Conservation (phyloP, 441 rosid species). For the Sinapis alba region DNA sequence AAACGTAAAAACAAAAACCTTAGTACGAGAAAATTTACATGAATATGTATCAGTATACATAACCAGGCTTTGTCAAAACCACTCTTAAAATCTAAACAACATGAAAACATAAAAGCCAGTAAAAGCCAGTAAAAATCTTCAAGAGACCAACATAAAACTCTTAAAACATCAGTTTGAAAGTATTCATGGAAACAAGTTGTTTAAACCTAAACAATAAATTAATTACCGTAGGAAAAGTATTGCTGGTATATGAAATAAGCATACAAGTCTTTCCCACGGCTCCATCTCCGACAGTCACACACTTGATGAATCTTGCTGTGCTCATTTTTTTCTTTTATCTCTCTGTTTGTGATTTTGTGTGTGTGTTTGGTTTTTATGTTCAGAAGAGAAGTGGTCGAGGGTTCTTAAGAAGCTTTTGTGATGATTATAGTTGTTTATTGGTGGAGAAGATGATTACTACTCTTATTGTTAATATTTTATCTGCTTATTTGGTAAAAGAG, state of each 20-base stretch:
- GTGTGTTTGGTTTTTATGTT: constrained; percentile 28
- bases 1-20: not conserved
- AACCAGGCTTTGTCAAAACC: not conserved
- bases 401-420: constrained; percentile 35
- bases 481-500: constrained; percentile 20
- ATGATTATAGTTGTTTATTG: constrained; percentile 37
- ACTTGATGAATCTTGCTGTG: constrained; percentile 76
- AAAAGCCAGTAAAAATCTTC: not conserved
- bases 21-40: not conserved
- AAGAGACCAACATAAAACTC: not conserved
- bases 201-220: not conserved
- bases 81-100: not conserved
- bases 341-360: constrained; percentile 7
- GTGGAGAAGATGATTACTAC: constrained; percentile 32
- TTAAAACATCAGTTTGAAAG: not conserved
- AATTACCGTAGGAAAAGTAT: constrained; percentile 88
- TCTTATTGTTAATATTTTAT: constrained; percentile 10
- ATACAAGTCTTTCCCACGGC: constrained; percentile 99
- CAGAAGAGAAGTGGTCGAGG: constrained; percentile 32
- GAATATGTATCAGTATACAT: not conserved
- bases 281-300: constrained; percentile 93
- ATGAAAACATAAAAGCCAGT: not conserved
- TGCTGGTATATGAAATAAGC: constrained; percentile 97
- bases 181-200: not conserved
- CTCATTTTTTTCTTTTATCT: constrained; percentile 44